Evolutionary conservation across 2,329 filamentous ascomycete genomes (phyloP), one percentile per base, ranked within the genome.

Genomic region (Colletotrichum echinochloae): DNA sequence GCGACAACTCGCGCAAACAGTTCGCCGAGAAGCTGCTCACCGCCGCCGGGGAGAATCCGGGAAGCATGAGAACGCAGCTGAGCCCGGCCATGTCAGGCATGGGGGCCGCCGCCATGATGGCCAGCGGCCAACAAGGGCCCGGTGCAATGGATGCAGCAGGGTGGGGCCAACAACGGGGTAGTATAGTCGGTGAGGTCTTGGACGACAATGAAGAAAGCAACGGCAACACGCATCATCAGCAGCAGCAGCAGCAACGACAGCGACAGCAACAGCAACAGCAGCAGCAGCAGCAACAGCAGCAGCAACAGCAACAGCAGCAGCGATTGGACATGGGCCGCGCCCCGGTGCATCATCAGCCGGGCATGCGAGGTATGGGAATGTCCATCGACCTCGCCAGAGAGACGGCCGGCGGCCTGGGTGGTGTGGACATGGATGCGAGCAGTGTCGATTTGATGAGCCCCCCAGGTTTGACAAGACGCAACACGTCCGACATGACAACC

Each of bases 11-110:
- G 66, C 77, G 82, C 51, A 78, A 77, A 26, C 81, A 83, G 70
- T 85, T 81, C 63, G 83, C 83, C 3, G 81, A 83, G 66, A 75
- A 82, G 33, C 78, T 85, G 2, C 74, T 84, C 6, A 78, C 80
- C 59, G 82, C 83, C 66, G 83, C 81, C 11, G 76, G 77, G 5
- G 79, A 83, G 72, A 81, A 81, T 52, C 81, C 82, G 0, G 80
- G 78, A 9, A 78, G 77, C 1, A 79, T 80, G 77, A 74, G 78
- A 52, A 79, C 80, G 65, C 74, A 76, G 3, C 74, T 81, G 6
- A 79, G 78, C 6, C 79, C 79, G 1, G 74, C 76, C 5, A 74
- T 79, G 37, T 71, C 69, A 1, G 33, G 59, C 0, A 62, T 68
- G 33, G 51, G 67, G 5, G 55, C 55, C 4, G 44, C 67, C 1